Conservation (phyloP, 331 rosid species). For the Phaseolus coccineus region DNA sequence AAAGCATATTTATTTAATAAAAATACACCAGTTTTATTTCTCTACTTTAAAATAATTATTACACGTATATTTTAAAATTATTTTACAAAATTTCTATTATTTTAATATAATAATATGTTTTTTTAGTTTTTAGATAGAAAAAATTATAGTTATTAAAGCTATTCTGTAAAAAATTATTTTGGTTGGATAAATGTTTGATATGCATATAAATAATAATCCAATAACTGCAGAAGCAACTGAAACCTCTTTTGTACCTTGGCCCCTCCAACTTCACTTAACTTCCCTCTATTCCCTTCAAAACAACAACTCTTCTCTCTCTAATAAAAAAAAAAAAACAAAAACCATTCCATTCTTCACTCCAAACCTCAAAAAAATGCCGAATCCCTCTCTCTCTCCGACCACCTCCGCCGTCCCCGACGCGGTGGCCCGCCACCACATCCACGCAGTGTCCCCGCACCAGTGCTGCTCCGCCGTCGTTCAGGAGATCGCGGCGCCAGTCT, state of each 20-base stretch:
- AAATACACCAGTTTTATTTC: too few species aligned
- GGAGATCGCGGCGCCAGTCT: conserved; percentile 79
- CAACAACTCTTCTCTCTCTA: not conserved
- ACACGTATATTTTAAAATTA: too few species aligned
- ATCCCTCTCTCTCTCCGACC: conserved; percentile 24
- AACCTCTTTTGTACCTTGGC: not conserved
- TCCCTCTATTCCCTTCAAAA: not conserved
- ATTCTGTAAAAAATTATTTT: too few species aligned
- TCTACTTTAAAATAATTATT: too few species aligned
- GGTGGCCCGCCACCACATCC: conserved; percentile 69
- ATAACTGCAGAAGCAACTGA: conserved; percentile 10
- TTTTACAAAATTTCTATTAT: too few species aligned
- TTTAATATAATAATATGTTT: too few species aligned
- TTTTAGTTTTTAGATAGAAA: too few species aligned
- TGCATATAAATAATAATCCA: not conserved
- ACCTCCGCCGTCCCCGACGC: conserved; percentile 55
- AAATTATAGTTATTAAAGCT: too few species aligned
- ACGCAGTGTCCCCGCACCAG: conserved; percentile 58
- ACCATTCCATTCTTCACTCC: not conserved
- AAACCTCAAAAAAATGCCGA: conserved; percentile 52
- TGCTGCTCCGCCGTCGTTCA: conserved; percentile 80
- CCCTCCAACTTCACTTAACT: conserved; percentile 30
- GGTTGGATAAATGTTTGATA: too few species aligned
- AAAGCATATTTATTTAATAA: too few species aligned
- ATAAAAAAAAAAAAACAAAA: not conserved